These are phyloP conservation scores for Saccharum hybrid DNA, from an alignment of 202 grass and related monocot genomes.

Conservation along the genomic window DNA sequence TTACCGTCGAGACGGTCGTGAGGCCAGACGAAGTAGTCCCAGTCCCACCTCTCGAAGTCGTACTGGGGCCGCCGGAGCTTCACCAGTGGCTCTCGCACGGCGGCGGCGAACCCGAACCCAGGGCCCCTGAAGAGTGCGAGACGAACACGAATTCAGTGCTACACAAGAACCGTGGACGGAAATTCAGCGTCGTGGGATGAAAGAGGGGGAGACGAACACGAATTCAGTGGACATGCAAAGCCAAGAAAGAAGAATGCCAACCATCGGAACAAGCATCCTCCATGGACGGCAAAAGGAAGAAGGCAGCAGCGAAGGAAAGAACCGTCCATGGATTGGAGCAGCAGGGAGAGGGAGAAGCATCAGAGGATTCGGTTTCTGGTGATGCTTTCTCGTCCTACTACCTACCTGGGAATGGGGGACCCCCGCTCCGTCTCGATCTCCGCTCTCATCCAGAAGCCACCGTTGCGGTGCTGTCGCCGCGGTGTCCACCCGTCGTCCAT, in stretches of 20 bases:
- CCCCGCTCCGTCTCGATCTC: constrained; percentile 55
- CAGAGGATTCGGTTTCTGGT: neutral
- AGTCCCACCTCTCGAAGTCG: constrained; percentile 73
- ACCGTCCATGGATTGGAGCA: neutral
- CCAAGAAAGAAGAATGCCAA: neutral
- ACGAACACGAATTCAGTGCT: neutral
- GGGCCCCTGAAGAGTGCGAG: constrained; percentile 34
- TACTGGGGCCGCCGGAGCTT: constrained; percentile 62
- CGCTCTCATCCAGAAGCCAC: constrained; percentile 34
- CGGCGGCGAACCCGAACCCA: constrained; percentile 48
- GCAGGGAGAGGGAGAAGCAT: neutral
- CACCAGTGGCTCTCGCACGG: constrained; percentile 72
- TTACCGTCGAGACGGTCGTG: constrained; percentile 68
- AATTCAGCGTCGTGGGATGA: too few relatives aligned
- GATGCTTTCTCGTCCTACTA: neutral
- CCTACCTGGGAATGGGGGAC: constrained; percentile 33
- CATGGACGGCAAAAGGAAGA: neutral
- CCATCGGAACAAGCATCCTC: neutral
- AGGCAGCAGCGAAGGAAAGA: neutral
- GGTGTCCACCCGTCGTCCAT: neutral
- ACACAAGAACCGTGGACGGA: too few relatives aligned
- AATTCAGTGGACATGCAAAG: neutral
- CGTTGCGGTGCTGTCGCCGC: constrained; percentile 30
- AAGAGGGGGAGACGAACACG: neutral
- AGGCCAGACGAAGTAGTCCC: constrained; percentile 71